phyloP scores from a whole-genome alignment of 768 basidiomycete genomes.

The Rhizopogon sp. region DNA sequence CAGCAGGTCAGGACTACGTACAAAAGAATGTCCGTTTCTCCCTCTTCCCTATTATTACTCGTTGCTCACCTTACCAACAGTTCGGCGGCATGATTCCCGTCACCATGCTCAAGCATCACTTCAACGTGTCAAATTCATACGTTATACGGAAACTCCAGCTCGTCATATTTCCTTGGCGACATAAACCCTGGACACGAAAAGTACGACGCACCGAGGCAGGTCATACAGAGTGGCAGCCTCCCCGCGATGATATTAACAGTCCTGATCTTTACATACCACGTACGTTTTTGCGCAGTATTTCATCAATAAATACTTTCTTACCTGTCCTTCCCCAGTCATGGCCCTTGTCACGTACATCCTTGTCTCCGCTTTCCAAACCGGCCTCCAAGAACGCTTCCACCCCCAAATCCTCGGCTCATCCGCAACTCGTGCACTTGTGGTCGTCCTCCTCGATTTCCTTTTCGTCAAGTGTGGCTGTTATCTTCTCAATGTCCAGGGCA shows the following conservation, averaged over 20 bases:
- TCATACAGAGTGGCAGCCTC: constrained; percentile 74
- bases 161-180: constrained; percentile 93
- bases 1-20: constrained; percentile 93
- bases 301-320: background rate
- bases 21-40: constrained; percentile 75
- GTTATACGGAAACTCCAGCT: constrained; percentile 86
- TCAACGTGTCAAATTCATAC: constrained; percentile 95
- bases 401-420: constrained; percentile 86
- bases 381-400: constrained; percentile 77
- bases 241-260: constrained; percentile 91
- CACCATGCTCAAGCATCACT: constrained; percentile 78
- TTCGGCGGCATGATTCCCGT: constrained; percentile 78
- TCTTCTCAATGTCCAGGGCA: constrained; percentile 78
- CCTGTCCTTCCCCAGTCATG: constrained; percentile 59
- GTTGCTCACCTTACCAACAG: constrained; percentile 32
- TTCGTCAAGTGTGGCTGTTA: constrained; percentile 93
- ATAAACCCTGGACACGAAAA: constrained; percentile 80
- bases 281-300: constrained; percentile 25
- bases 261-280: constrained; percentile 97
- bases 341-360: constrained; percentile 94
- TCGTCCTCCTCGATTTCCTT: constrained; percentile 83
- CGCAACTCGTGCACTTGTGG: constrained; percentile 77
- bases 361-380: constrained; percentile 78
- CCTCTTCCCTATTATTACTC: background rate
- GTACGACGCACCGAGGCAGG: constrained; percentile 58